phyloP scores from a whole-genome alignment of 148 eudicot species.

The Gaultheria prostrata region DNA sequence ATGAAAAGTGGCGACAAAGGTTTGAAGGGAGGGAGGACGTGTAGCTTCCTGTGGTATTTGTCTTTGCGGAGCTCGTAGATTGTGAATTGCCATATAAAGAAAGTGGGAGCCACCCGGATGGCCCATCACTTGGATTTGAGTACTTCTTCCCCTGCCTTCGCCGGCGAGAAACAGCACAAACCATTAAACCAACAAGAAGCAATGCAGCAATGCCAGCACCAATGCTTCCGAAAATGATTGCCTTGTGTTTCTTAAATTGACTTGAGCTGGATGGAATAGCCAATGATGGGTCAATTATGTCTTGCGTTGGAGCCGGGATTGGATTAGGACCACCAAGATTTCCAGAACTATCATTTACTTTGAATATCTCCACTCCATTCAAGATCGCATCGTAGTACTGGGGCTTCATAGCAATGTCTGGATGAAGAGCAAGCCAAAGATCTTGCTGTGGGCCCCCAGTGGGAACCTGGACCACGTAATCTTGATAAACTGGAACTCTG shows the following conservation, averaged over 20 bases:
- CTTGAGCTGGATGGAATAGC: constrained; percentile 25
- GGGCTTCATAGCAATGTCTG: constrained; percentile 30
- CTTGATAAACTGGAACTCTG: constrained; percentile 46
- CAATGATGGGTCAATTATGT: constrained; percentile 18
- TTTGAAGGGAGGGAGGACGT: constrained; percentile 85
- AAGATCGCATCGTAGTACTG: constrained; percentile 60
- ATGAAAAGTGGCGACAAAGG: constrained; percentile 89
- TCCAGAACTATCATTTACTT: constrained; percentile 49
- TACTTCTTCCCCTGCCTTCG: constrained; percentile 54
- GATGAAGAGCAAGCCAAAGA: constrained; percentile 80
- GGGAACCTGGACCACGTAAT: constrained; percentile 56
- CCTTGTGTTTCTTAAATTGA: constrained; percentile 30
- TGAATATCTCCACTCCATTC: constrained; percentile 91
- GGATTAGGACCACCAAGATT: constrained; percentile 89
- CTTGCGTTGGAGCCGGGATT: constrained; percentile 54
- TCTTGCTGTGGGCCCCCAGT: constrained; percentile 51
- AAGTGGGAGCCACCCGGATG: constrained; percentile 95
- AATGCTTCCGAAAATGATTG: constrained; percentile 67
- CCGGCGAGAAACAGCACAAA: constrained; percentile 50
- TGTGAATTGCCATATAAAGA: constrained; percentile 89
- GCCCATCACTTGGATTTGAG: constrained; percentile 75
- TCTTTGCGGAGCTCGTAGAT: constrained; percentile 75
- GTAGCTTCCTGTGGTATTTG: constrained; percentile 79
- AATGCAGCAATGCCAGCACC: constrained; percentile 61
- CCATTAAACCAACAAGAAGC: constrained; percentile 47